phyloP scores from a whole-genome alignment of 1,139 yeast species.

The Suhomyces ambrosiae region DNA sequence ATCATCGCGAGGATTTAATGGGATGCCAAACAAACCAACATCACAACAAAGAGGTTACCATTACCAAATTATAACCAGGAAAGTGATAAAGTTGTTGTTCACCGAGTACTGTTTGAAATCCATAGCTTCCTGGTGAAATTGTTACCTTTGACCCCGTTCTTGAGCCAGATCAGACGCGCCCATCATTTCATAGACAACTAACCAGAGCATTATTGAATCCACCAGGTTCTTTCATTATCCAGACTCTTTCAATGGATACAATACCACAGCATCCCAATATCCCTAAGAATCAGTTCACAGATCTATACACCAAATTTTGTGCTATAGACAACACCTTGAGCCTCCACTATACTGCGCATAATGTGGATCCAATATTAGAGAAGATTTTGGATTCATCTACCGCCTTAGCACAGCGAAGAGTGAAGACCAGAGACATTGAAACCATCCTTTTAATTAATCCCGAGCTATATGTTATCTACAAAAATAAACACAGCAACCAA shows the following conservation, averaged over 20 bases:
- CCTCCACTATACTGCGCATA: slow-evolving; percentile 31
- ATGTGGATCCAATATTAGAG: slow-evolving; percentile 25
- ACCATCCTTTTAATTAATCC: slow-evolving; percentile 21
- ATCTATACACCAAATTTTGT: slow-evolving; percentile 14
- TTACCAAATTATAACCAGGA: no score
- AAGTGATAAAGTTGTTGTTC: no score
- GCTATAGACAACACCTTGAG: slow-evolving; percentile 30
- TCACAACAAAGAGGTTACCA: no score
- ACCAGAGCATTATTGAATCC: not conserved
- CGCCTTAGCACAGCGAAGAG: slow-evolving; percentile 19
- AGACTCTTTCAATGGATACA: no score
- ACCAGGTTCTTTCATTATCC: no score
- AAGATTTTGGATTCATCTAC: slow-evolving; percentile 26
- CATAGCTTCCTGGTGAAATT: no score
- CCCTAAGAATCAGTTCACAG: slow-evolving; percentile 7
- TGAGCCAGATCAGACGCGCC: no score
- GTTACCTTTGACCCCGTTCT: no score
- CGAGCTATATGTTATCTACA: slow-evolving; percentile 19
- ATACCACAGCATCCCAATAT: slow-evolving; percentile 9
- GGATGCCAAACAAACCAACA: not conserved
- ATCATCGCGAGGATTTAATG: slow-evolving; percentile 2
- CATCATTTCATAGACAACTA: not conserved
- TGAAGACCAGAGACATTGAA: slow-evolving; percentile 21
- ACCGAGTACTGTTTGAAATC: no score
- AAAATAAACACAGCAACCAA: slow-evolving; percentile 7